Conservation (phyloP, 1,139 yeast genomes). For the Geotrichum europaeum region DNA sequence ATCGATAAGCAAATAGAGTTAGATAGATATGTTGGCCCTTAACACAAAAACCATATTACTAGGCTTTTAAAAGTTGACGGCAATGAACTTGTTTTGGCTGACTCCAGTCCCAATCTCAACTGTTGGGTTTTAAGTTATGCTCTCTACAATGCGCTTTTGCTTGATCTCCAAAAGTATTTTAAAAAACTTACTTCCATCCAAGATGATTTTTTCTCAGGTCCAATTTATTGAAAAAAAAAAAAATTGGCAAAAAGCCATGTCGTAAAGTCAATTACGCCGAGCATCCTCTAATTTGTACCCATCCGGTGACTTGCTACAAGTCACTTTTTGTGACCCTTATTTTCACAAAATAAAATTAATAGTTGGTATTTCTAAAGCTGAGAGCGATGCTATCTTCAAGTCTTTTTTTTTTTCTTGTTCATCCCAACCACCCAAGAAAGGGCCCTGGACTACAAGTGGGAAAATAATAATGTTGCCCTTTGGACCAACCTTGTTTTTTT, state of each 20-base stretch:
- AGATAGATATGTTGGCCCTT: too few species aligned
- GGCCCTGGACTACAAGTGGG: conserved; percentile 54
- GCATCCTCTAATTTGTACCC: conserved; percentile 45
- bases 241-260: conserved; percentile 21
- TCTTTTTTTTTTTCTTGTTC: conserved; percentile 48
- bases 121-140: conserved; percentile 41
- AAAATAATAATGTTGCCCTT: conserved; percentile 54
- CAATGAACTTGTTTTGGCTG: too few species aligned
- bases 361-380: conserved; percentile 59
- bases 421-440: conserved; percentile 48
- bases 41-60: too few species aligned
- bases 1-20: too few species aligned
- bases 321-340: conserved; percentile 53
- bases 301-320: conserved; percentile 62
- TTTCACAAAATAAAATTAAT: conserved; percentile 51
- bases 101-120: too few species aligned
- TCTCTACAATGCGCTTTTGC: conserved; percentile 42
- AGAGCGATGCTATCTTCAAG: conserved; percentile 51
- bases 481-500: conserved; percentile 44
- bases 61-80: too few species aligned
- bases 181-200: conserved; percentile 35
- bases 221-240: conserved; percentile 31
- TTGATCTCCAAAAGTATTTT: conserved; percentile 39
- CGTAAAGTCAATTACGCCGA: conserved; percentile 29
- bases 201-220: conserved; percentile 9